A percentile compares a stretch with the other conserved stretches of the same genome.
Conservation (phyloP, 805 yeast species). For the Nakazawaea peltata region DNA sequence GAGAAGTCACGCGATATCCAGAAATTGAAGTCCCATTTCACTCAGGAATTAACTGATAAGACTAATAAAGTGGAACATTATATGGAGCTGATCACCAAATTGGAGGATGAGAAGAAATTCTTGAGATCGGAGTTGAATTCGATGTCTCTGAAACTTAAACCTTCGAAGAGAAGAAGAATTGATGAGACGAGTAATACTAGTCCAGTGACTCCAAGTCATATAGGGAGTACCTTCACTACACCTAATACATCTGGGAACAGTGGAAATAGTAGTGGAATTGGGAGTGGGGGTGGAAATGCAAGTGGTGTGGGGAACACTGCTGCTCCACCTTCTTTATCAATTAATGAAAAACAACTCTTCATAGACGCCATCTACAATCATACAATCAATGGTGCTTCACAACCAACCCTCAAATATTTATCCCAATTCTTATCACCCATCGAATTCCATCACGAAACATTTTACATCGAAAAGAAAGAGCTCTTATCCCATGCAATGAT, state of each 20-base stretch:
- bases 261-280: no score
- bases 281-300: not conserved
- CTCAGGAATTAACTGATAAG: constrained; percentile 14
- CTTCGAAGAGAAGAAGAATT: constrained; percentile 17
- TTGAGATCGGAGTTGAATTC: constrained; percentile 38
- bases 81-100: constrained; percentile 28
- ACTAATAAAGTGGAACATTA: constrained; percentile 17
- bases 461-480: constrained; percentile 18
- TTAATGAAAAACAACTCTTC: constrained; percentile 30
- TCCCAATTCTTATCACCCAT: constrained; percentile 24
- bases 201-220: not conserved
- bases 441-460: constrained; percentile 17
- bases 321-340: constrained; percentile 18
- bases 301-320: constrained; percentile 18
- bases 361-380: constrained; percentile 26
- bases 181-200: constrained; percentile 5
- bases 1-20: constrained; percentile 27
- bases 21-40: constrained; percentile 24
- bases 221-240: not conserved
- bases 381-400: constrained; percentile 25
- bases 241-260: constrained; percentile 2
- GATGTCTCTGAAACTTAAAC: constrained; percentile 17
- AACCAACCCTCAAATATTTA: constrained; percentile 25
- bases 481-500: constrained; percentile 25
- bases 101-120: constrained; percentile 51